Percentiles rank a stretch among this genome's conserved stretches.
These are phyloP conservation scores for Cercis canadensis DNA, from an alignment of 306 rosid genomes.

Conservation along the genomic window DNA sequence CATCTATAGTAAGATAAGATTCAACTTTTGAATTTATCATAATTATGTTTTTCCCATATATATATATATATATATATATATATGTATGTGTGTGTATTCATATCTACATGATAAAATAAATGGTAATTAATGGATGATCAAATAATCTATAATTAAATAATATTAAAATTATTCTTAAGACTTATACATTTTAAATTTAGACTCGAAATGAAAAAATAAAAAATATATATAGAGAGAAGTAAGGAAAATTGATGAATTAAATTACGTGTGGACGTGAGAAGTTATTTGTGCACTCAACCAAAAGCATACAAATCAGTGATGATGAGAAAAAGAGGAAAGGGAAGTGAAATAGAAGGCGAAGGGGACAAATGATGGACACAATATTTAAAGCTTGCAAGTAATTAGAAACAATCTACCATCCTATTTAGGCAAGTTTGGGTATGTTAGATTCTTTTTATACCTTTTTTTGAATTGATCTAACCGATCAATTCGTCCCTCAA, in stretches of 20 bases:
- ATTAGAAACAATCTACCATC: conserved; percentile 18
- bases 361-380: conserved; percentile 34
- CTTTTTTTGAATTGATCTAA: conserved; percentile 36
- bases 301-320: conserved; percentile 30
- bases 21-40: too few species aligned
- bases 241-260: conserved; percentile 4
- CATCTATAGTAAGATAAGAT: too few species aligned
- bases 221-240: conserved; percentile 15
- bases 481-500: conserved; percentile 39
- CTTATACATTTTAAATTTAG: too few species aligned
- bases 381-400: conserved; percentile 39
- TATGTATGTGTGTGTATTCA: too few species aligned
- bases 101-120: too few species aligned
- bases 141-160: too few species aligned
- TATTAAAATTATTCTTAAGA: too few species aligned
- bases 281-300: conserved; percentile 2
- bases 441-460: conserved; percentile 25
- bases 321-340: conserved; percentile 37
- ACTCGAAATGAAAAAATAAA: too few species aligned
- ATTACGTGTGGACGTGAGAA: conserved; percentile 31
- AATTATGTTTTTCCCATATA: too few species aligned
- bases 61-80: too few species aligned
- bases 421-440: conserved; percentile 39
- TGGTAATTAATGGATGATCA: too few species aligned
- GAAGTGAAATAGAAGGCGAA: conserved; percentile 30